These are phyloP conservation scores for Phlebiopsis gigantea DNA, from an alignment of 768 basidiomycete genomes.

Conservation along the genomic window DNA sequence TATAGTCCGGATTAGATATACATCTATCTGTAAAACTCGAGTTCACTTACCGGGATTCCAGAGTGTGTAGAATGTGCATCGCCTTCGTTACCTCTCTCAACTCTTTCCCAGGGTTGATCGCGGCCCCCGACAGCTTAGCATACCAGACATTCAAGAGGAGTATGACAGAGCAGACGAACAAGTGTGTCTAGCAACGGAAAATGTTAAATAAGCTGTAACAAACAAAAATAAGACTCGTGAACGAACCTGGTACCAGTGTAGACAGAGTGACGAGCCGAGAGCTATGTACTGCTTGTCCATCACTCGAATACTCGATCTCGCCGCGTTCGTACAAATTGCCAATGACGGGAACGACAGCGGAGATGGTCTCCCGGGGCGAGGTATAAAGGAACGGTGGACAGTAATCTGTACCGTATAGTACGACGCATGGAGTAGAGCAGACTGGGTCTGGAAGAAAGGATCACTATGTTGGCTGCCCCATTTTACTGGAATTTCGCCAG, in stretches of 20 bases:
- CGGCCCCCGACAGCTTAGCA: constrained; percentile 38
- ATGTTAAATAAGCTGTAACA: too few species aligned
- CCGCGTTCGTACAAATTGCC: constrained; percentile 8
- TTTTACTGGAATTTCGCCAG: constrained; percentile 21
- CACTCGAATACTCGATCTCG: constrained; percentile 2
- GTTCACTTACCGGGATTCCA: too few species aligned
- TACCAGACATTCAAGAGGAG: constrained; percentile 56
- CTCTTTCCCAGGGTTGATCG: constrained; percentile 34
- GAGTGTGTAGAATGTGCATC: too few species aligned
- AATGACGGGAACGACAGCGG: constrained; percentile 5
- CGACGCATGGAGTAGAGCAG: constrained; percentile 46
- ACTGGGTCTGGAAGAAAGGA: constrained; percentile 46
- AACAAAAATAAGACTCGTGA: too few species aligned
- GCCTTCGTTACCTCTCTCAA: too few species aligned
- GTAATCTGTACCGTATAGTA: constrained; percentile 58
- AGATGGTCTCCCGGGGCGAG: constrained; percentile 25
- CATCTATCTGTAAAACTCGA: too few species aligned
- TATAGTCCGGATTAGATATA: too few species aligned
- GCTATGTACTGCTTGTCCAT: neutral
- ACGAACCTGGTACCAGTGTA: too few species aligned
- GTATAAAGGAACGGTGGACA: constrained; percentile 51
- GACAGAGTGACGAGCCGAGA: too few species aligned
- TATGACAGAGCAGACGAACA: too few species aligned
- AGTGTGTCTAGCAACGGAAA: too few species aligned
- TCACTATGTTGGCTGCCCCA: constrained; percentile 42